phyloP scores from a whole-genome alignment of 768 basidiomycete species.

The Hericium coralloides region DNA sequence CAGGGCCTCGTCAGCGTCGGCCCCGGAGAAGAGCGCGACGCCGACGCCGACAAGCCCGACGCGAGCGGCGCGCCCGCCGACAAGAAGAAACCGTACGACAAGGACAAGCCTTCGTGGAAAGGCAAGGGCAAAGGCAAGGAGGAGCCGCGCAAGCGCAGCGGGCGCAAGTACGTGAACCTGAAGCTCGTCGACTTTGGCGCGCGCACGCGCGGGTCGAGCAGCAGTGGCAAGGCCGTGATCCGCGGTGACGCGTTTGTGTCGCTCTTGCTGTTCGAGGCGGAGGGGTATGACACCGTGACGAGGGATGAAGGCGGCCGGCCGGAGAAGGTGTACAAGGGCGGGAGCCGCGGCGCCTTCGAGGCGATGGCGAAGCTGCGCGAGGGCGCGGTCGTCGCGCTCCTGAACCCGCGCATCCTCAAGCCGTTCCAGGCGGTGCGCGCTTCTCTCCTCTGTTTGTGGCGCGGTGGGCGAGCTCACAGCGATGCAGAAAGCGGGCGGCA shows the following conservation, averaged over 20 bases:
- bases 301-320: constrained; percentile 41
- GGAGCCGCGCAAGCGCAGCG: constrained; percentile 33
- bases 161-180: constrained; percentile 81
- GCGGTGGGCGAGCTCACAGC: not conserved
- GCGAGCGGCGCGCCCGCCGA: not conserved
- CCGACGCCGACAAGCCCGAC: constrained; percentile 13
- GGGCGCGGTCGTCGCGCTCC: constrained; percentile 82
- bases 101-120: constrained; percentile 15
- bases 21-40: constrained; percentile 33
- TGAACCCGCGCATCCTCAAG: constrained; percentile 82
- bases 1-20: constrained; percentile 51
- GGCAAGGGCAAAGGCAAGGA: constrained; percentile 11
- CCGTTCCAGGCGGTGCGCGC: constrained; percentile 58
- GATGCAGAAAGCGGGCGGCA: constrained; percentile 36
- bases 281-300: constrained; percentile 50
- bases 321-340: constrained; percentile 72
- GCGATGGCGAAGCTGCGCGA: constrained; percentile 75
- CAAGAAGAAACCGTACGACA: constrained; percentile 9
- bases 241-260: constrained; percentile 81
- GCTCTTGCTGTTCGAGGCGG: constrained; percentile 83
- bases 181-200: constrained; percentile 79
- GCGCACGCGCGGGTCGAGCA: constrained; percentile 40
- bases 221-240: constrained; percentile 47
- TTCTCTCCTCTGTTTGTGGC: not conserved
- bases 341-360: constrained; percentile 91